These are phyloP conservation scores for Apiotrichum gamsii DNA, from an alignment of 1,284 basidiomycete genomes.

Conservation along the genomic window DNA sequence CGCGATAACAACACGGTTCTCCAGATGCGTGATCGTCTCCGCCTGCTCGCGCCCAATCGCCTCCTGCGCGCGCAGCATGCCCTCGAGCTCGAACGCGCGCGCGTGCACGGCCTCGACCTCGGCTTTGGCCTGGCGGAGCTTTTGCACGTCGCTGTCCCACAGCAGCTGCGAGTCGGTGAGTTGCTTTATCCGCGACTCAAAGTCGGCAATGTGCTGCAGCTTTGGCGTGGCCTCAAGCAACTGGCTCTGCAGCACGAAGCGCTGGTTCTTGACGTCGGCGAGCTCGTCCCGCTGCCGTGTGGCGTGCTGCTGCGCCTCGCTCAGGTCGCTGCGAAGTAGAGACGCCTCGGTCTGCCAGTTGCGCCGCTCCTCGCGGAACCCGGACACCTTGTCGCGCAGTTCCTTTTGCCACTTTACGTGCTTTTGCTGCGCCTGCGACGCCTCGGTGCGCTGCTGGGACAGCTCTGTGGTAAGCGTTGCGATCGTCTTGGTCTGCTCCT, in stretches of 20 bases:
- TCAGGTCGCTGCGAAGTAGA: slow-evolving; percentile 26
- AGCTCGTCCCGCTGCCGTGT: slow-evolving; percentile 35
- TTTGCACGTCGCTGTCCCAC: slow-evolving; percentile 34
- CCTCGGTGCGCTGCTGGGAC: slow-evolving; percentile 29
- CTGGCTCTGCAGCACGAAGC: slow-evolving; percentile 37
- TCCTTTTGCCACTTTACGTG: slow-evolving; percentile 44
- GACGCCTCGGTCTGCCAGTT: slow-evolving; percentile 36
- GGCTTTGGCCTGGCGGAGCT: slow-evolving; percentile 23
- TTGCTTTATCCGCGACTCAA: slow-evolving; percentile 40
- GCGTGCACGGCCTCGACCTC: slow-evolving; percentile 15
- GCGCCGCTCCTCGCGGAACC: slow-evolving; percentile 36
- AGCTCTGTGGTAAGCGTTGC: slow-evolving; percentile 32
- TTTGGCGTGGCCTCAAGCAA: slow-evolving; percentile 35
- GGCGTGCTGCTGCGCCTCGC: slow-evolving; percentile 23
- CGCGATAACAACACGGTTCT: slow-evolving; percentile 1
- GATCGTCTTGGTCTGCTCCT: slow-evolving; percentile 39
- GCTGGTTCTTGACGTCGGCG: slow-evolving; percentile 41
- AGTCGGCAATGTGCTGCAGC: slow-evolving; percentile 38
- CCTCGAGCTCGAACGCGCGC: slow-evolving; percentile 24
- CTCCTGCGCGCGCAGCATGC: slow-evolving; percentile 23
- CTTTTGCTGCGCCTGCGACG: slow-evolving; percentile 35
- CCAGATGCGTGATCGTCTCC: slow-evolving; percentile 14
- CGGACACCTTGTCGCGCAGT: slow-evolving; percentile 34
- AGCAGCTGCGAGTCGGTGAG: slow-evolving; percentile 33
- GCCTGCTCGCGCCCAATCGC: slow-evolving; percentile 19